These are phyloP conservation scores for Colletotrichum cordylinicola DNA, from an alignment of 2,329 filamentous ascomycete genomes.

Conservation along the genomic window DNA sequence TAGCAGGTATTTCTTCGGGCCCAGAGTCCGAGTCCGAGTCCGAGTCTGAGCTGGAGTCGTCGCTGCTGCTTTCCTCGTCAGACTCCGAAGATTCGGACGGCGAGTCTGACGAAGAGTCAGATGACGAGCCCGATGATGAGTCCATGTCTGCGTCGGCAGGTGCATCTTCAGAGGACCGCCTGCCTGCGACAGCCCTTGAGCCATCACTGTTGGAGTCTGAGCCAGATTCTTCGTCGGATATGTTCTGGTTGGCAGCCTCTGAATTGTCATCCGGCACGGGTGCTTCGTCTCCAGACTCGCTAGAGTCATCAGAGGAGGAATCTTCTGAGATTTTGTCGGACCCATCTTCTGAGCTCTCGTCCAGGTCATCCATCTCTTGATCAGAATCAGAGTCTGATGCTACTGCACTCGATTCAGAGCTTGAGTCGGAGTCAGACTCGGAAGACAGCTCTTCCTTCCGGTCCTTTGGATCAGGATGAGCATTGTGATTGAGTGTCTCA, in stretches of 20 bases:
- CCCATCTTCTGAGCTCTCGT: neutral
- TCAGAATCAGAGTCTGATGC: neutral
- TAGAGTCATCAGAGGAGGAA: neutral
- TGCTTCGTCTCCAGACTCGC: neutral
- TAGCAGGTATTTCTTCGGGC: conserved; percentile 42
- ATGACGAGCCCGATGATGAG: neutral
- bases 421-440: conserved; percentile 36
- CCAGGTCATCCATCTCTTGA: neutral
- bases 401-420: conserved; percentile 27
- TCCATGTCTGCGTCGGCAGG: neutral
- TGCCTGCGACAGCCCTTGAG: neutral
- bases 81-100: neutral
- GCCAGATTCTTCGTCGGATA: neutral
- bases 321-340: neutral
- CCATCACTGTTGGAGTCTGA: conserved; percentile 20
- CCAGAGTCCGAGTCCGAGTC: conserved; percentile 23
- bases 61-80: conserved; percentile 15
- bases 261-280: neutral
- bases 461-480: conserved; percentile 11
- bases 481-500: neutral
- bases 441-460: conserved; percentile 22
- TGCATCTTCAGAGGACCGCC: neutral
- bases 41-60: conserved; percentile 27
- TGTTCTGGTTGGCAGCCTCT: neutral
- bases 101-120: conserved; percentile 1